Conservation (phyloP, 2,329 filamentous ascomycete genomes). For the Penicillium sclerotiorum region DNA sequence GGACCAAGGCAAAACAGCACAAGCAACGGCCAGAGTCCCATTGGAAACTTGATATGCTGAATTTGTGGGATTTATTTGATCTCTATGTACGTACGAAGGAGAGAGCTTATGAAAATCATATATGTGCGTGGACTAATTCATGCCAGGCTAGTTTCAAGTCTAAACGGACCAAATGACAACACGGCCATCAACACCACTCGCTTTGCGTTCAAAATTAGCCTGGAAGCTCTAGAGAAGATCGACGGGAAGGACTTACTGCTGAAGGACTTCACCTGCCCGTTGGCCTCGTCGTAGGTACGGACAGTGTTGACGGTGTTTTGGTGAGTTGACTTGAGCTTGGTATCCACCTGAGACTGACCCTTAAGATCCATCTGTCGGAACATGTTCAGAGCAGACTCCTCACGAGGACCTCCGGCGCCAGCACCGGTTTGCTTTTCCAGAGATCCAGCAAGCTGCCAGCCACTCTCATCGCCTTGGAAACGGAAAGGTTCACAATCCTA, state of each 20-base stretch:
- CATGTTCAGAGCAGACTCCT: constrained; percentile 96
- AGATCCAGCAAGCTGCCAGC: constrained; percentile 82
- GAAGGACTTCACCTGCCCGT: constrained; percentile 72
- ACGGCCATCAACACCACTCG: constrained; percentile 80
- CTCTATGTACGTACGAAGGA: too few relatives aligned
- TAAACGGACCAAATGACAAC: constrained; percentile 77
- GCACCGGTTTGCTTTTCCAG: constrained; percentile 72
- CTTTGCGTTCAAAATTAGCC: constrained; percentile 48
- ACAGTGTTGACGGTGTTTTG: constrained; percentile 94
- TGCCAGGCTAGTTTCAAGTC: constrained; percentile 1
- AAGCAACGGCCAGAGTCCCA: too few relatives aligned
- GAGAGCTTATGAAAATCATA: too few relatives aligned
- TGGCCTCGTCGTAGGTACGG: constrained; percentile 70
- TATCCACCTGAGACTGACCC: constrained; percentile 89
- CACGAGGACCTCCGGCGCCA: constrained; percentile 63
- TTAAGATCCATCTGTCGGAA: constrained; percentile 98
- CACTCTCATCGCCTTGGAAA: constrained; percentile 74
- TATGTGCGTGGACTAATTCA: neutral
- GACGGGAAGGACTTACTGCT: constrained; percentile 66
- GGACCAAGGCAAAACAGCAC: too few relatives aligned
- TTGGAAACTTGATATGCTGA: too few relatives aligned
- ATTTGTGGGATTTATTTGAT: too few relatives aligned
- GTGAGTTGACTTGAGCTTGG: constrained; percentile 90
- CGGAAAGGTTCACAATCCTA: constrained; percentile 82
- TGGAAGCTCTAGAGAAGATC: neutral